These are phyloP conservation scores for Isabelozyma heimii DNA, from an alignment of 805 yeast genomes.

Conservation along the genomic window DNA sequence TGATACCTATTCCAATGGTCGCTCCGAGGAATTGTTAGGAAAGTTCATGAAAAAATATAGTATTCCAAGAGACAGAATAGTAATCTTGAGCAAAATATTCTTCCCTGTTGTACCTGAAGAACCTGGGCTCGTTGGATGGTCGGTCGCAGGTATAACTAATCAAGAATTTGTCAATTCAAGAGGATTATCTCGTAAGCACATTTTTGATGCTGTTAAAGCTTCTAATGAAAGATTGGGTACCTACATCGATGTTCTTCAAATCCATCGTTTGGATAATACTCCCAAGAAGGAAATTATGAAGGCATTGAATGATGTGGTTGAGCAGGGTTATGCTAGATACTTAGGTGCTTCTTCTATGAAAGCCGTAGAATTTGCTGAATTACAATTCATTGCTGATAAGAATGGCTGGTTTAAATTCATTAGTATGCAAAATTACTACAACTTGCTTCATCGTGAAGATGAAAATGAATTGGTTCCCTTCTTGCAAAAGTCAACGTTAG, in stretches of 20 bases:
- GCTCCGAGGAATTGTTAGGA: constrained; percentile 15
- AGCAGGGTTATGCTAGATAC: constrained; percentile 46
- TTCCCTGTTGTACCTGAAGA: constrained; percentile 8
- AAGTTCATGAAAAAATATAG: constrained; percentile 17
- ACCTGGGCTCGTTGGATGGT: too few relatives aligned
- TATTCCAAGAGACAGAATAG: constrained; percentile 18
- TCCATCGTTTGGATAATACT: constrained; percentile 53
- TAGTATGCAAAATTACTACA: constrained; percentile 56
- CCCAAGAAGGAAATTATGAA: constrained; percentile 56
- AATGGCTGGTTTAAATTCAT: constrained; percentile 55
- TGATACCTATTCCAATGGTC: constrained; percentile 19
- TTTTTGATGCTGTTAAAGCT: constrained; percentile 40
- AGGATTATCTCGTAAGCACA: constrained; percentile 42
- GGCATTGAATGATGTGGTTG: constrained; percentile 51
- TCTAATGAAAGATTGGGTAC: constrained; percentile 50
- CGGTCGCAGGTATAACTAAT: too few relatives aligned
- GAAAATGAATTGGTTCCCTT: constrained; percentile 59
- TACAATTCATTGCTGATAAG: constrained; percentile 55
- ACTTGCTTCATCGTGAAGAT: constrained; percentile 58
- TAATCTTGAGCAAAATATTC: constrained; percentile 15
- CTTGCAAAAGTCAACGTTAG: constrained; percentile 41
- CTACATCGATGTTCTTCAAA: constrained; percentile 52
- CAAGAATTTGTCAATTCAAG: constrained; percentile 31
- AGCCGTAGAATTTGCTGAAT: constrained; percentile 49
- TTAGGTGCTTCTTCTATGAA: constrained; percentile 64